phyloP scores from a whole-genome alignment of 768 basidiomycete species.

The Kwoniella bestiolae region DNA sequence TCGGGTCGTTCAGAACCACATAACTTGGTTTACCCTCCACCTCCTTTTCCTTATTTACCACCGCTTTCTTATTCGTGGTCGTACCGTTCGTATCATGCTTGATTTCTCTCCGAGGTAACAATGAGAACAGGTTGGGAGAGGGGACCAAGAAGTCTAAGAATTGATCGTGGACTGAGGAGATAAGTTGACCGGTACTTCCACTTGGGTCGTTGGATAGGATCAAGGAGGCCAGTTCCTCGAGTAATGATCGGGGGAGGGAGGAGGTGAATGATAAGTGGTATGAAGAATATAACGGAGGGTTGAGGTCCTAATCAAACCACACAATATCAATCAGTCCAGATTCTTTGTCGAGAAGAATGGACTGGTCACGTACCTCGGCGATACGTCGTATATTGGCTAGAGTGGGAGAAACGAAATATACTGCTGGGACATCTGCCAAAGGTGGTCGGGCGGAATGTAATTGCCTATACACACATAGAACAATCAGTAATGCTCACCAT shows the following conservation, averaged over 20 bases:
- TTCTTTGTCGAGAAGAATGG: too few species aligned
- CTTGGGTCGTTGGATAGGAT: slow-evolving; percentile 68
- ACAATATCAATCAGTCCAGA: not conserved
- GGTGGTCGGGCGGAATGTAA: slow-evolving; percentile 85
- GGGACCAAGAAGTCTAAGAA: slow-evolving; percentile 96
- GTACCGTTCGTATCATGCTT: slow-evolving; percentile 22
- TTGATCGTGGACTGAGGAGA: slow-evolving; percentile 82
- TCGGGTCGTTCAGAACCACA: slow-evolving; percentile 84
- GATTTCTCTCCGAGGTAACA: slow-evolving; percentile 64
- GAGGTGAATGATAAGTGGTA: slow-evolving; percentile 96
- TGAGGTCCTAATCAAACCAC: slow-evolving; percentile 66
- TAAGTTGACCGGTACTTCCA: slow-evolving; percentile 38
- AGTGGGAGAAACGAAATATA: slow-evolving; percentile 95
- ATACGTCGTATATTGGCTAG: slow-evolving; percentile 83
- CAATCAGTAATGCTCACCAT: not conserved
- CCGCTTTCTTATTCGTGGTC: slow-evolving; percentile 32
- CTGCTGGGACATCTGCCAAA: slow-evolving; percentile 90
- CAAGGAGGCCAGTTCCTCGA: slow-evolving; percentile 89
- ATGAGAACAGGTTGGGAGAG: slow-evolving; percentile 87
- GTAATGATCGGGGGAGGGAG: slow-evolving; percentile 79
- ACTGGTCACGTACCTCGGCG: slow-evolving; percentile 68
- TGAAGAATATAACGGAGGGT: slow-evolving; percentile 85
- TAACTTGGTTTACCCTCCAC: slow-evolving; percentile 66
- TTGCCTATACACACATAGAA: slow-evolving; percentile 65
- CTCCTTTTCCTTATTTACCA: slow-evolving; percentile 36